phyloP scores from a whole-genome alignment of 2,329 filamentous ascomycete genomes.

The Zasmidium citrigriseum region DNA sequence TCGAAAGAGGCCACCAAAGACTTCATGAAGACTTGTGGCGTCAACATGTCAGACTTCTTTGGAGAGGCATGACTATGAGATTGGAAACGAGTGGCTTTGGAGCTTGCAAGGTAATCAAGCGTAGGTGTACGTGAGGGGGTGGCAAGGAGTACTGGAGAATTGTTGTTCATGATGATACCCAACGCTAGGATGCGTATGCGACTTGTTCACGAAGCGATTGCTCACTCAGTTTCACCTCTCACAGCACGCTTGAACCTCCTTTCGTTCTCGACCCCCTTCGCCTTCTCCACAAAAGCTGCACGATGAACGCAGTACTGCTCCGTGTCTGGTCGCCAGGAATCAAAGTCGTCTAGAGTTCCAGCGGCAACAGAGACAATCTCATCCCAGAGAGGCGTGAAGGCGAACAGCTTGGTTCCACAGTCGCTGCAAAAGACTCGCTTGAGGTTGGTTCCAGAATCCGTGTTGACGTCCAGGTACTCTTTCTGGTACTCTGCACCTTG shows the following conservation, averaged over 20 bases:
- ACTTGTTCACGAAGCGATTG: not conserved
- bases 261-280: slow-evolving; percentile 13
- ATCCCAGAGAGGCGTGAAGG: slow-evolving; percentile 21
- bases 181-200: not conserved
- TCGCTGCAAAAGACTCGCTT: slow-evolving; percentile 45
- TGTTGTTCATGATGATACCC: not conserved
- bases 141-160: not conserved
- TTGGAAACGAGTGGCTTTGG: not conserved
- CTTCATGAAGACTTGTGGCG: slow-evolving; percentile 35
- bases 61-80: not conserved
- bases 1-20: slow-evolving; percentile 39
- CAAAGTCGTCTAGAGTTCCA: slow-evolving; percentile 27
- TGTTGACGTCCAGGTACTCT: slow-evolving; percentile 43
- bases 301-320: slow-evolving; percentile 28
- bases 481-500: slow-evolving; percentile 44
- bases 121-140: not conserved
- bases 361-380: slow-evolving; percentile 26
- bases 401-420: slow-evolving; percentile 38
- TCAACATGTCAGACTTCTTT: slow-evolving; percentile 13
- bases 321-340: slow-evolving; percentile 25
- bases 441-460: slow-evolving; percentile 46
- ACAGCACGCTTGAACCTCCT: slow-evolving; percentile 16
- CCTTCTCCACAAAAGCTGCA: slow-evolving; percentile 17
- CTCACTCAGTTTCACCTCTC: not conserved
- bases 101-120: not conserved